Evolutionary conservation across 345 rosid genomes (phyloP).

Genomic region (Citrus unshiu): DNA sequence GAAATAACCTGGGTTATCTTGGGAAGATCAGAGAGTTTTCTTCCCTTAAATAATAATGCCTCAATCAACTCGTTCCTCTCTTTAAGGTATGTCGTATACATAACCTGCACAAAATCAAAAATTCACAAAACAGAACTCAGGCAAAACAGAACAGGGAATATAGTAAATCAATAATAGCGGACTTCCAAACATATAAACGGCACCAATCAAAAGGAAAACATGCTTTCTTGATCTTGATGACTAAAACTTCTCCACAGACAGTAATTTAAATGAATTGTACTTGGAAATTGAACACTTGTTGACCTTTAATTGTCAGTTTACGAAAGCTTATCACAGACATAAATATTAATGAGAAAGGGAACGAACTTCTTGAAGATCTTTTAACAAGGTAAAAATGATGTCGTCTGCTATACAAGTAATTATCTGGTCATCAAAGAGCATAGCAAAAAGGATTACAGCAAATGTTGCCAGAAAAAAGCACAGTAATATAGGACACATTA

Average conservation of each 20-base stretch:
- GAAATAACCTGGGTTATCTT: slow-evolving; percentile 63
- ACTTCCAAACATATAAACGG: neutral
- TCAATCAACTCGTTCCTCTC: slow-evolving; percentile 74
- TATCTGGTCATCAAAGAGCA: no score
- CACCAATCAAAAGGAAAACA: neutral
- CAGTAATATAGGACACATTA: neutral
- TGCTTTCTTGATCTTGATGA: neutral
- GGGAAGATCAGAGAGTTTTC: slow-evolving; percentile 63
- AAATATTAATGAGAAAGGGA: neutral
- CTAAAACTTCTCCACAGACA: neutral
- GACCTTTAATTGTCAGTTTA: neutral
- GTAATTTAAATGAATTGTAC: neutral
- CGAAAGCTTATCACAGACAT: neutral
- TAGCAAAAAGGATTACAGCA: neutral
- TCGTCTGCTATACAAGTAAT: no score
- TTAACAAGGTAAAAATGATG: neutral
- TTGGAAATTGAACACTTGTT: neutral
- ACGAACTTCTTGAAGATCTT: neutral
- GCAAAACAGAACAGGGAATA: neutral
- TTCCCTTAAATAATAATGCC: slow-evolving; percentile 65
- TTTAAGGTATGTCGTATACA: slow-evolving; percentile 65
- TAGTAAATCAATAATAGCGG: neutral
- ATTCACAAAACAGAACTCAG: neutral
- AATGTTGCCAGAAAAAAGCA: neutral
- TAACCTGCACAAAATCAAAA: slow-evolving; percentile 43